Conservation (phyloP, 305 asterid genomes). For the Lippia alba region DNA sequence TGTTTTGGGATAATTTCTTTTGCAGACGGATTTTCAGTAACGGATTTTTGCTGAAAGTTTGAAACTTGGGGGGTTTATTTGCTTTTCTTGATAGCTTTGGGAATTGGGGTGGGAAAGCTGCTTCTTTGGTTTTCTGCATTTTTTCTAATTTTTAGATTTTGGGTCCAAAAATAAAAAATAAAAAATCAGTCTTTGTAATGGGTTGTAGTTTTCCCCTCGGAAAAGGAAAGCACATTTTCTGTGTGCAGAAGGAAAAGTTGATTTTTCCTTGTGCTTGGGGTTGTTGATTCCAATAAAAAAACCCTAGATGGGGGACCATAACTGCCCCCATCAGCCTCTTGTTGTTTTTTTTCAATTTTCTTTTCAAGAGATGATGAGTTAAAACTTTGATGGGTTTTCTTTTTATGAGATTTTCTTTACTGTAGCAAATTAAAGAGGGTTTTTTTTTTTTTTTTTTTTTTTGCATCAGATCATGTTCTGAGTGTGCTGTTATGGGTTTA, state of each 20-base stretch:
- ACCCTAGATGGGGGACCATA: slow-evolving; percentile 64
- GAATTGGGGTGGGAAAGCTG: slow-evolving; percentile 37
- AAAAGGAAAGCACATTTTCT: slow-evolving; percentile 13
- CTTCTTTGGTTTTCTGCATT: slow-evolving; percentile 23
- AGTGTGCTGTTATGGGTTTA: slow-evolving; percentile 11
- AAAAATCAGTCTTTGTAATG: not conserved
- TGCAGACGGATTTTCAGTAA: slow-evolving; percentile 4
- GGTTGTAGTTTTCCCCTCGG: slow-evolving; percentile 4
- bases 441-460: no score
- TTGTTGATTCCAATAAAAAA: slow-evolving; percentile 48
- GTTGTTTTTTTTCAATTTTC: not conserved
- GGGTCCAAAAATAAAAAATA: not conserved
- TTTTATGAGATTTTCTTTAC: not conserved
- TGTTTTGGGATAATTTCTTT: slow-evolving; percentile 32
- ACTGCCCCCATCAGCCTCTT: slow-evolving; percentile 48
- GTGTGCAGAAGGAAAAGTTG: slow-evolving; percentile 11
- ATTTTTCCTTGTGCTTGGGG: slow-evolving; percentile 27
- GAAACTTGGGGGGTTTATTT: not conserved
- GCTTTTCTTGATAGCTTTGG: slow-evolving; percentile 29
- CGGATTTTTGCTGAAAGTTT: slow-evolving; percentile 16
- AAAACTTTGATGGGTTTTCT: no score
- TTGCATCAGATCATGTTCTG: slow-evolving; percentile 18
- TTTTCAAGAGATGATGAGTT: not conserved
- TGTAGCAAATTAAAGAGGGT: not conserved
- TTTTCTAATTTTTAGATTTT: not conserved